Evolutionary conservation across 2,329 filamentous ascomycete species (phyloP).

Genomic region (Elsinoe batatas): DNA sequence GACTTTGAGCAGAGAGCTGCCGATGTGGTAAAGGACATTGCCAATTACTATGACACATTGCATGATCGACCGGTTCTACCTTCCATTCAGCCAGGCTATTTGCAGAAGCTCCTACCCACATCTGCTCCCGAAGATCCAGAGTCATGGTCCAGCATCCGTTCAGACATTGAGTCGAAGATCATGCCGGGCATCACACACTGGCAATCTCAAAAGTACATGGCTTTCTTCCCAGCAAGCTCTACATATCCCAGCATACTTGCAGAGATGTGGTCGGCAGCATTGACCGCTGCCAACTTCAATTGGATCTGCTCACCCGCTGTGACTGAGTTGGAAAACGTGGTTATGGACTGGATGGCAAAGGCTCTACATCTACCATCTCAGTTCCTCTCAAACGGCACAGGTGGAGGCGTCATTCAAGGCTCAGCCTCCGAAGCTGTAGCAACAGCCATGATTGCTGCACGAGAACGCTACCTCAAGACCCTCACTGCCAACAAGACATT

Average conservation of each 20-base stretch:
- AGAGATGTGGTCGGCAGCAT: slow-evolving; percentile 82
- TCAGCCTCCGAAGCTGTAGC: slow-evolving; percentile 80
- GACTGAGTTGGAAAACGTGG: slow-evolving; percentile 86
- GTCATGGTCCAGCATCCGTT: slow-evolving; percentile 68
- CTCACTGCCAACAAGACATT: slow-evolving; percentile 44
- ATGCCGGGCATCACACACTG: slow-evolving; percentile 90
- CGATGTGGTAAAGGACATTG: slow-evolving; percentile 73
- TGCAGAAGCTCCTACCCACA: slow-evolving; percentile 65
- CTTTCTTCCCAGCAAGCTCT: slow-evolving; percentile 78
- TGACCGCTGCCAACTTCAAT: slow-evolving; percentile 89
- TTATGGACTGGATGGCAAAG: slow-evolving; percentile 83
- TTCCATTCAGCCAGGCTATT: slow-evolving; percentile 72
- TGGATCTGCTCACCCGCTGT: slow-evolving; percentile 91
- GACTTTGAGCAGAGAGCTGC: slow-evolving; percentile 71
- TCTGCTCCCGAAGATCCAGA: slow-evolving; percentile 57
- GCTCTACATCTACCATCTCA: slow-evolving; percentile 62
- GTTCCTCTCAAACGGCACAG: slow-evolving; percentile 63
- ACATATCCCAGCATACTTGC: slow-evolving; percentile 80
- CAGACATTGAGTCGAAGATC: slow-evolving; percentile 76
- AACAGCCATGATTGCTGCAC: slow-evolving; percentile 76
- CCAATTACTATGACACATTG: slow-evolving; percentile 72
- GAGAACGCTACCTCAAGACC: slow-evolving; percentile 68
- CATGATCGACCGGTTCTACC: slow-evolving; percentile 62
- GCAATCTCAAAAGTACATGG: slow-evolving; percentile 91
- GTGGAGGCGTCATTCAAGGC: slow-evolving; percentile 91